Percentiles rank a stretch among this genome's conserved stretches.
Evolutionary conservation across 1,284 basidiomycete species (phyloP).

Genomic region (Trichosporon ovoides): DNA sequence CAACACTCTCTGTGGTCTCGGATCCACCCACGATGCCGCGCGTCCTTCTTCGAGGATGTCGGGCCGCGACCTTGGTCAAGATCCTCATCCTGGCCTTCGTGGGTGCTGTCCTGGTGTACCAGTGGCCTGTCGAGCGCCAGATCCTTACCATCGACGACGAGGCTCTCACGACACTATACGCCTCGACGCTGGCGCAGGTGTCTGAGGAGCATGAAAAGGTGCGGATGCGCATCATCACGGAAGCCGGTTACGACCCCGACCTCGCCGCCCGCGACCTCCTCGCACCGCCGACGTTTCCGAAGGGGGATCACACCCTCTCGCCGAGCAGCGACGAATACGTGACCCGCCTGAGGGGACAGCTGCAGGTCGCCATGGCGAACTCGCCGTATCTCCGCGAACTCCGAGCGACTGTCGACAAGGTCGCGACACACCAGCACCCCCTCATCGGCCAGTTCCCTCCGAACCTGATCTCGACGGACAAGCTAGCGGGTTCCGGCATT

Average conservation of each 20-base stretch:
- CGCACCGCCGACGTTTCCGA: not conserved
- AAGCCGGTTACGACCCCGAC: not conserved
- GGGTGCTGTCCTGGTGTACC: slow-evolving; percentile 1
- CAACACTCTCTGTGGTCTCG: not conserved
- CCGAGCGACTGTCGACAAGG: slow-evolving; percentile 10
- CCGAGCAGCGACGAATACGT: slow-evolving; percentile 20
- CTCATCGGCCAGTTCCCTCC: slow-evolving; percentile 7
- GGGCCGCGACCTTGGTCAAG: slow-evolving; percentile 4
- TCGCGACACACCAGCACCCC: slow-evolving; percentile 16
- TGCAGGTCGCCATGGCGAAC: slow-evolving; percentile 8
- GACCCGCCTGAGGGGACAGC: slow-evolving; percentile 18
- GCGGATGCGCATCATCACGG: not conserved
- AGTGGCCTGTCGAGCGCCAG: slow-evolving; percentile 3
- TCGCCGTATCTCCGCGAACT: slow-evolving; percentile 10
- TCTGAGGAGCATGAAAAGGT: slow-evolving; percentile 6
- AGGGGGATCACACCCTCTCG: slow-evolving; percentile 12
- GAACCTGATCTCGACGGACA: slow-evolving; percentile 18
- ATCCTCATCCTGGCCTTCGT: slow-evolving; percentile 5
- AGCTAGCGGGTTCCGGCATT: slow-evolving; percentile 20
- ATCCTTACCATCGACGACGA: not conserved
- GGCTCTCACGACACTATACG: slow-evolving; percentile 4
- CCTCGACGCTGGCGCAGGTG: slow-evolving; percentile 12
- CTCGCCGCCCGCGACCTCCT: slow-evolving; percentile 1
- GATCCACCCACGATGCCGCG: slow-evolving; percentile 5
- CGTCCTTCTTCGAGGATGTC: not conserved